Evolutionary conservation across 306 rosid species (phyloP).

Genomic region (Dryas octopetala): DNA sequence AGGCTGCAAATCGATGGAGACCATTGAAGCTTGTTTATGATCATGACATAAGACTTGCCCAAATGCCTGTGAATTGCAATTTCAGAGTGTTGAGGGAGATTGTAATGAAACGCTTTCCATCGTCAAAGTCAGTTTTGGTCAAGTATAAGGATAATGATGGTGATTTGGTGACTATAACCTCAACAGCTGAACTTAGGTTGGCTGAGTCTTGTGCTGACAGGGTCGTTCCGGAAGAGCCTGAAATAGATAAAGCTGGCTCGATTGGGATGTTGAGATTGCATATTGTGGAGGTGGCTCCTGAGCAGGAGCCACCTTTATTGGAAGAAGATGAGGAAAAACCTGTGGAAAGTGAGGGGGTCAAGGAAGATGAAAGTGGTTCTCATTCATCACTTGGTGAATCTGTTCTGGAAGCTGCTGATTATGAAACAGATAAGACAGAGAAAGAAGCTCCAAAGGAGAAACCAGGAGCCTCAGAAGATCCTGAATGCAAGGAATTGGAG

Average conservation of each 20-base stretch:
- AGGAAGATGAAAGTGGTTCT: slow-evolving; percentile 75
- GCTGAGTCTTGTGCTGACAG: slow-evolving; percentile 81
- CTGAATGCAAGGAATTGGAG: slow-evolving; percentile 86
- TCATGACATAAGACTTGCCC: slow-evolving; percentile 94
- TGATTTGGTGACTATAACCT: slow-evolving; percentile 93
- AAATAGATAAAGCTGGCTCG: slow-evolving; percentile 53
- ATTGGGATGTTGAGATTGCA: slow-evolving; percentile 76
- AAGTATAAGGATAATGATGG: slow-evolving; percentile 90
- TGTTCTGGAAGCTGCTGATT: slow-evolving; percentile 50
- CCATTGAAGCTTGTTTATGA: slow-evolving; percentile 66
- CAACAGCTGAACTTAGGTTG: slow-evolving; percentile 74
- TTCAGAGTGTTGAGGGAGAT: slow-evolving; percentile 64
- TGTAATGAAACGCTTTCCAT: slow-evolving; percentile 79
- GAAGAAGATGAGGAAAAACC: slow-evolving; percentile 94
- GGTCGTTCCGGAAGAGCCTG: slow-evolving; percentile 48
- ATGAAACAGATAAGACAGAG: slow-evolving; percentile 49
- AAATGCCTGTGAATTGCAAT: slow-evolving; percentile 65
- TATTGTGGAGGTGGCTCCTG: slow-evolving; percentile 88
- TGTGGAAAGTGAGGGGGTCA: slow-evolving; percentile 46
- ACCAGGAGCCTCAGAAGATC: slow-evolving; percentile 53
- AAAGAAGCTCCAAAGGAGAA: slow-evolving; percentile 70
- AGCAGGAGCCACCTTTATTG: slow-evolving; percentile 86
- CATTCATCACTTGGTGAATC: slow-evolving; percentile 70
- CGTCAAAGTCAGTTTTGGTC: slow-evolving; percentile 81
- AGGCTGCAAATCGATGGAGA: slow-evolving; percentile 54